phyloP scores from a whole-genome alignment of 2,329 filamentous ascomycete genomes.

The Rasamsonia emersonii region DNA sequence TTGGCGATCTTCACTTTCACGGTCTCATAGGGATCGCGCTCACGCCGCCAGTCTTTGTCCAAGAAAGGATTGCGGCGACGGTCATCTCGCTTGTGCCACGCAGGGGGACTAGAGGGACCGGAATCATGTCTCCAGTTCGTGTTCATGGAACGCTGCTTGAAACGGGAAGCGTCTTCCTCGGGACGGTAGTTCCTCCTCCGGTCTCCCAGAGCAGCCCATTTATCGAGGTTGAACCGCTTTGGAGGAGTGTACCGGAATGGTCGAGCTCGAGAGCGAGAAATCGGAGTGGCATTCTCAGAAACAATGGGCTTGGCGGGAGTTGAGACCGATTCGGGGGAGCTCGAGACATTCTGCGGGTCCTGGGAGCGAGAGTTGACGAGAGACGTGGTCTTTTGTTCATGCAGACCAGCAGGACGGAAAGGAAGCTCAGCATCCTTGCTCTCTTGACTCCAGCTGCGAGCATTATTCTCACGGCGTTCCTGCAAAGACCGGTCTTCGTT shows the following conservation, averaged over 20 bases:
- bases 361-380: conserved; percentile 40
- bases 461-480: conserved; percentile 54
- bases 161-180: conserved; percentile 44
- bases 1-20: conserved; percentile 20
- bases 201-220: conserved; percentile 83
- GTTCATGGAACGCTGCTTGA: conserved; percentile 35
- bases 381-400: conserved; percentile 47
- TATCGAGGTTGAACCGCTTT: conserved; percentile 52
- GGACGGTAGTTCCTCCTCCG: conserved; percentile 61
- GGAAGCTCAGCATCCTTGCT: conserved; percentile 47
- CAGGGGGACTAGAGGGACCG: conserved; percentile 26
- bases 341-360: conserved; percentile 20
- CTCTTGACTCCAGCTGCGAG: conserved; percentile 71
- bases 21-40: conserved; percentile 20
- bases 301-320: conserved; percentile 59
- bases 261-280: conserved; percentile 17
- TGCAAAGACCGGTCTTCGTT: conserved; percentile 54
- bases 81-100: conserved; percentile 24
- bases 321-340: conserved; percentile 40
- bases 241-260: conserved; percentile 55
- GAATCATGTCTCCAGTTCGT: conserved; percentile 36
- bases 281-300: conserved; percentile 55
- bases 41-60: conserved; percentile 40
- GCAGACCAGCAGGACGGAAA: conserved; percentile 43
- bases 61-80: conserved; percentile 32